Evolutionary conservation across 2,329 filamentous ascomycete genomes (phyloP), one percentile per base, ranked within the genome.

Genomic region (Clonostachys byssicola): DNA sequence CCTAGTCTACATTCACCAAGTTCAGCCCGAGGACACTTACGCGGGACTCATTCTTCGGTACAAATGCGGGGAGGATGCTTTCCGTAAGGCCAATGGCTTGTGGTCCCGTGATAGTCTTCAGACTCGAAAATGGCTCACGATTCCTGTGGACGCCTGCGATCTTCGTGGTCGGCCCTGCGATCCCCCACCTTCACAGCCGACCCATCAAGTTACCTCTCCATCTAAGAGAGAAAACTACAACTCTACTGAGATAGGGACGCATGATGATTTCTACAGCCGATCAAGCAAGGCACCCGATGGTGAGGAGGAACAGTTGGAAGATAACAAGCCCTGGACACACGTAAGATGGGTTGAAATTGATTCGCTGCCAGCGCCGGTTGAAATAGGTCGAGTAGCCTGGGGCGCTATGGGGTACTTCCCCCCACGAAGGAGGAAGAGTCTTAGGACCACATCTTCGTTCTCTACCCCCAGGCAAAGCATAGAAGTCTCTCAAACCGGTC

Each of bases 31-130:
- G 41, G 94, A 99, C 67, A 97, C 91, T 2, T 84, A 97, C 56
- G 91, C 92, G 2, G 92, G 94, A 4, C 84, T 99, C 44, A 87
- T 94, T 45, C 85, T 99, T 54, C 88, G 86, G 57, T 99, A 95
- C 66, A 86, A 89, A 57, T 97, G 92, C 63, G 82, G 88, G 52
- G 84, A 91, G 47, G 86, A 92, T 43, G 79, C 87, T 3, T 85
- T 99, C 54, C 80, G 89, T 49, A 94, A 89, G 62, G 85, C 90
- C 38, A 99, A 99, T 63, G 83, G 94, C 12, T 83, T 99, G 59
- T 99, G 94, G 94, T 89, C 91, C 7, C 89, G 91, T 53, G 94
- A 97, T 61, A 90, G 83, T 52, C 86, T 97, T 35, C 92, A 96
- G 63, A 82, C 85, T 43, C 84, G 92, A 49, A 89, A 89, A 58